Percentiles rank a stretch among this genome's conserved stretches.
Evolutionary conservation across 495 filamentous ascomycete genomes (phyloP).

Genomic region (Diplogelasinospora grovesii): DNA sequence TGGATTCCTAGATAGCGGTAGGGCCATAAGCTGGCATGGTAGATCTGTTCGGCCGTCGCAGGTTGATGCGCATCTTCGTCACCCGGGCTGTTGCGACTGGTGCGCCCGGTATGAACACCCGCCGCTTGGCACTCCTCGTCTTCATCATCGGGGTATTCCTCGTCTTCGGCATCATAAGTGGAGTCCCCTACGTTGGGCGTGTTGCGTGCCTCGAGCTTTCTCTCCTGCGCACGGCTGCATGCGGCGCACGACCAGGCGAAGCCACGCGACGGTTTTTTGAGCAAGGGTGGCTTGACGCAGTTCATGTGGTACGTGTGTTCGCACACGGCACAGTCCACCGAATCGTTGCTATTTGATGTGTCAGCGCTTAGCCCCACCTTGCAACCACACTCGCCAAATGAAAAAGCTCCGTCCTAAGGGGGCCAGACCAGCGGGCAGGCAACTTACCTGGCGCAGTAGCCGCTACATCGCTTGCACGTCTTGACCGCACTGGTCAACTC

Average conservation of each 20-base stretch:
- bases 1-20: constrained; percentile 95
- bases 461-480: constrained; percentile 82
- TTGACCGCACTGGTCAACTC: constrained; percentile 96
- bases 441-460: constrained; percentile 82
- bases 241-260: constrained; percentile 98
- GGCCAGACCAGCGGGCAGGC: constrained; percentile 4
- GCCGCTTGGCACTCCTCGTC: constrained; percentile 84
- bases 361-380: constrained; percentile 15
- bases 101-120: constrained; percentile 61
- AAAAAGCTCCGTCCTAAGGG: constrained; percentile 5
- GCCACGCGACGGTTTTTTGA: constrained; percentile 94
- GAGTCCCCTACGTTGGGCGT: constrained; percentile 56
- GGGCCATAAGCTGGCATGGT: constrained; percentile 90
- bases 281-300: constrained; percentile 85
- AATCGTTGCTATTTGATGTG: constrained; percentile 63
- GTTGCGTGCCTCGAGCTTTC: constrained; percentile 83
- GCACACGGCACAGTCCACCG: constrained; percentile 95
- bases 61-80: constrained; percentile 53
- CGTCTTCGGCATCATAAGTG: constrained; percentile 23
- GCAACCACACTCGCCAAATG: neutral
- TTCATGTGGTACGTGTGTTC: constrained; percentile 96
- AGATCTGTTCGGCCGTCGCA: constrained; percentile 82
- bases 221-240: constrained; percentile 89
- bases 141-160: constrained; percentile 49
- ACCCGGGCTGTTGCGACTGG: constrained; percentile 52